Evolutionary conservation across 2,329 filamentous ascomycete species (phyloP).

Genomic region (Ceratocystis destructans): DNA sequence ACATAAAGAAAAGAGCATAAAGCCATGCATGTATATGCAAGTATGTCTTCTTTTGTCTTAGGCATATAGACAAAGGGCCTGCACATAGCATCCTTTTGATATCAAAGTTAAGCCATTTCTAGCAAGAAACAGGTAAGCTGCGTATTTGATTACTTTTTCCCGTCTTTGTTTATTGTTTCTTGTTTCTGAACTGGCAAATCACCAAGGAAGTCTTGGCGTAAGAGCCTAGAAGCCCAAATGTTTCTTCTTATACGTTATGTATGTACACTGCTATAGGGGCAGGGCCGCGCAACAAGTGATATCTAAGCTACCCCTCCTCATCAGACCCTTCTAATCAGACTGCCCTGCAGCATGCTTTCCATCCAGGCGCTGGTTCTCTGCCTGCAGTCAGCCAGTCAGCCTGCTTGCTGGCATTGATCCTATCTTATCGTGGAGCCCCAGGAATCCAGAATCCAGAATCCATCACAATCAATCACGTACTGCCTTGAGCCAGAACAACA

Average conservation of each 20-base stretch:
- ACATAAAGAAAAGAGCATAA: neutral
- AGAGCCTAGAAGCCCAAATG: neutral
- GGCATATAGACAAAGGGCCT: neutral
- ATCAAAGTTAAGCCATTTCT: neutral
- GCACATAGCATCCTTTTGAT: neutral
- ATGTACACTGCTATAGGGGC: too few relatives aligned
- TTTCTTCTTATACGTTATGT: neutral
- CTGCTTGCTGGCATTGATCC: neutral
- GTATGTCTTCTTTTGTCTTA: neutral
- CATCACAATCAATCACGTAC: neutral
- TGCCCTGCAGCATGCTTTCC: too few relatives aligned
- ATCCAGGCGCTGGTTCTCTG: neutral
- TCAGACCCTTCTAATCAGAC: too few relatives aligned
- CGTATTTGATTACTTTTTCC: neutral
- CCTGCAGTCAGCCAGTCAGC: neutral
- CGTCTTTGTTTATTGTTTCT: neutral
- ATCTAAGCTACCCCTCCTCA: too few relatives aligned
- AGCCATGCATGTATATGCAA: neutral
- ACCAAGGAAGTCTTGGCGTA: neutral
- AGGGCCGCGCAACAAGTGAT: too few relatives aligned
- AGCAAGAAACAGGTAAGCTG: neutral
- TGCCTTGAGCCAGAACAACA: too few relatives aligned
- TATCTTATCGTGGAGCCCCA: neutral
- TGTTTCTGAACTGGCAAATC: neutral
- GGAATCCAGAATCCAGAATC: neutral